phyloP scores from a whole-genome alignment of 306 rosid species.

The Vigna mungo region DNA sequence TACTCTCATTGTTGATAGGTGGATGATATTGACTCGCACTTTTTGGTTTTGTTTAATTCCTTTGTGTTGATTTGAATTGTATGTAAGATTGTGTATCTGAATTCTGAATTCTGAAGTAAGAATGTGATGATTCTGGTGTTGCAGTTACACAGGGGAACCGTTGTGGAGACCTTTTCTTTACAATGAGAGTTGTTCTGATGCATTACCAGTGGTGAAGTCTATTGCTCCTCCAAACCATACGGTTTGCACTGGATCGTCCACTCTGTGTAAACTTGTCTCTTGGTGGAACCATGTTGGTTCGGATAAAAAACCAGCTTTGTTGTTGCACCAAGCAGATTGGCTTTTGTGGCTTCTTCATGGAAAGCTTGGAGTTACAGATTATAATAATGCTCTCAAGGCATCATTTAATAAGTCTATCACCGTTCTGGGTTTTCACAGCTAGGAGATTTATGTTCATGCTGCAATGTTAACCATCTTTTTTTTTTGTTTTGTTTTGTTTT shows the following conservation, averaged over 20 bases:
- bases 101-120: constrained; percentile 42
- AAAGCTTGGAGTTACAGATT: constrained; percentile 85
- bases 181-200: constrained; percentile 84
- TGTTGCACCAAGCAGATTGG: constrained; percentile 98
- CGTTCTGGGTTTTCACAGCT: constrained; percentile 2
- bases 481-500: neutral
- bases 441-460: constrained; percentile 3
- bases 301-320: constrained; percentile 58
- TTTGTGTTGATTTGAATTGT: constrained; percentile 3
- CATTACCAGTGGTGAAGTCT: constrained; percentile 74
- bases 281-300: constrained; percentile 78
- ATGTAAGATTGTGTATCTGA: constrained; percentile 31
- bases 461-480: constrained; percentile 11
- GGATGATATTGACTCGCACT: constrained; percentile 21
- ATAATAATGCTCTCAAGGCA: constrained; percentile 91
- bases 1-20: constrained; percentile 85
- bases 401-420: constrained; percentile 7
- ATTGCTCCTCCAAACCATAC: constrained; percentile 93
- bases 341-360: constrained; percentile 95
- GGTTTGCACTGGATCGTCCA: constrained; percentile 86
- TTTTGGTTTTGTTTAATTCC: neutral
- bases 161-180: constrained; percentile 79
- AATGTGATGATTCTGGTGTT: constrained; percentile 44
- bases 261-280: constrained; percentile 83
- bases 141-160: constrained; percentile 81